Conservation (phyloP, 345 rosid species). For the Abelmoschus esculentus region DNA sequence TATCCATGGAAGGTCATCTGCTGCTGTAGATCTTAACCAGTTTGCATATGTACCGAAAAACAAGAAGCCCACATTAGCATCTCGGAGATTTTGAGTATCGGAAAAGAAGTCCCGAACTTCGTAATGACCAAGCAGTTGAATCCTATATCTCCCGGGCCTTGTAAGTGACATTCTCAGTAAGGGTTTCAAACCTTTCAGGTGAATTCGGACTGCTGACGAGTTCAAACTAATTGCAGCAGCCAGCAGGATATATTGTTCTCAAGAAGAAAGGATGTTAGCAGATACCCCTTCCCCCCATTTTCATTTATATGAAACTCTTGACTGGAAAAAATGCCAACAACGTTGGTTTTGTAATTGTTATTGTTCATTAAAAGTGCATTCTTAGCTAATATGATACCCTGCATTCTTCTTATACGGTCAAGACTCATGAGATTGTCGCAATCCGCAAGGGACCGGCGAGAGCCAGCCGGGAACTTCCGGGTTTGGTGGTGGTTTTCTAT, state of each 20-base stretch:
- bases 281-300: too few relatives aligned
- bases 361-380: background rate
- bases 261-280: too few relatives aligned
- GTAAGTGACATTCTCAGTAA: background rate
- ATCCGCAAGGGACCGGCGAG: too few relatives aligned
- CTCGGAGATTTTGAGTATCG: background rate
- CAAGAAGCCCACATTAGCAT: background rate
- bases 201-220: background rate
- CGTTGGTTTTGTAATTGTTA: background rate
- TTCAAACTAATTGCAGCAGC: background rate
- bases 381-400: background rate
- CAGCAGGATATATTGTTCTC: too few relatives aligned
- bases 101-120: too few relatives aligned
- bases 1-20: slow-evolving; percentile 36
- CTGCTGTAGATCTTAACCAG: slow-evolving; percentile 41
- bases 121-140: too few relatives aligned
- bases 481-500: too few relatives aligned
- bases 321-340: background rate
- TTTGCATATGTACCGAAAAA: slow-evolving; percentile 48
- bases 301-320: background rate
- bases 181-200: background rate
- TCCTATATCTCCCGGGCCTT: too few relatives aligned
- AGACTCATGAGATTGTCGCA: too few relatives aligned
- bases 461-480: too few relatives aligned
- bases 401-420: too few relatives aligned